Conservation (phyloP, 192 early-diverging fungal genomes). For the Coemansia sp. region DNA sequence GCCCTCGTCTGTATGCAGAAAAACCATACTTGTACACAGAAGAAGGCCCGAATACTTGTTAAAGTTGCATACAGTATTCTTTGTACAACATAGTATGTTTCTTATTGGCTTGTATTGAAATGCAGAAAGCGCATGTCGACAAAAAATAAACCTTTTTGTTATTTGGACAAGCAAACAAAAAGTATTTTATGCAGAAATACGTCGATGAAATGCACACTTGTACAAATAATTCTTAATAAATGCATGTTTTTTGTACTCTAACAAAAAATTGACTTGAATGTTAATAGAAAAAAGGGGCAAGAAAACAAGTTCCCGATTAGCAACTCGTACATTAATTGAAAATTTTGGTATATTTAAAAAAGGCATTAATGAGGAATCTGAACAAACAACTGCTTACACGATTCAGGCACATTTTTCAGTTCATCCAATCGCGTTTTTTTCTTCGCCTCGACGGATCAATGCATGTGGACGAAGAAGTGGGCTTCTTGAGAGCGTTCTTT, state of each 20-base stretch:
- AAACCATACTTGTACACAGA: background rate
- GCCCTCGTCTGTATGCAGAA: no score
- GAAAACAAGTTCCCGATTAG: background rate
- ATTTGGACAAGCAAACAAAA: background rate
- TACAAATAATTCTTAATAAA: background rate
- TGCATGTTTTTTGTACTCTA: background rate
- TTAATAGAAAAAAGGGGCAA: background rate
- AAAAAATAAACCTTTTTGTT: background rate
- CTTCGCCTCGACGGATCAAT: background rate
- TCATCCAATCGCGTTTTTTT: background rate
- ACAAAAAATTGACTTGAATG: background rate
- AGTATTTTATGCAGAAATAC: background rate
- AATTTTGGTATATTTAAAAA: background rate
- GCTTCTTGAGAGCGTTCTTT: background rate
- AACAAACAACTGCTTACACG: background rate
- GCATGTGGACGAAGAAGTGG: background rate
- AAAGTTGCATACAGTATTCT: background rate
- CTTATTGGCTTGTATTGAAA: background rate
- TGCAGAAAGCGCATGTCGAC: background rate
- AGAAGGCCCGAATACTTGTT: background rate
- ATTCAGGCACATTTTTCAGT: background rate
- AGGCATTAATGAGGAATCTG: no score
- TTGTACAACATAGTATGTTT: background rate
- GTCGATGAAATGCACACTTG: background rate
- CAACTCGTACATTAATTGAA: background rate